Percentiles rank a stretch among this genome's conserved stretches.
These are phyloP conservation scores for Chaetoceros muelleri DNA, from an alignment of 108 stramenopile species.

Conservation along the genomic window DNA sequence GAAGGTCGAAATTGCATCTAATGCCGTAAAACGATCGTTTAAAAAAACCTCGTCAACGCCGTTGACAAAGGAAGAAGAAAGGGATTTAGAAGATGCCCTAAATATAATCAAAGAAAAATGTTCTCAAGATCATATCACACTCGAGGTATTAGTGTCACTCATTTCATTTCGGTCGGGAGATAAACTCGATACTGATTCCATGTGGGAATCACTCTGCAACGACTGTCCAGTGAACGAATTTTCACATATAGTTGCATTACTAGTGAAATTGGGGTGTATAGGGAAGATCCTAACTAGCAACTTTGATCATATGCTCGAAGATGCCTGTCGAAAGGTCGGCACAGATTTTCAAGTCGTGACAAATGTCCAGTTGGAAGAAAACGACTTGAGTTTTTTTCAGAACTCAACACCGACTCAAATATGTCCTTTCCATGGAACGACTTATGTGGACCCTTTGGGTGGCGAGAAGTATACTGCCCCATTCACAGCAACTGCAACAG, in stretches of 20 bases:
- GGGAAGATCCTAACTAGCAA: neutral
- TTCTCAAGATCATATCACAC: neutral
- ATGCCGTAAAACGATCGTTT: neutral
- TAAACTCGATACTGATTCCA: neutral
- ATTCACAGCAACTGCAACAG: neutral
- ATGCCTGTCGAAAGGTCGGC: neutral
- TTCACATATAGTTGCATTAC: neutral
- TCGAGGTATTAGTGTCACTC: neutral
- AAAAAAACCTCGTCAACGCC: neutral
- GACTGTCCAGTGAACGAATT: neutral
- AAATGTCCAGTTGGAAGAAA: neutral
- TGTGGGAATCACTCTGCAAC: neutral
- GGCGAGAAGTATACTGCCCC: neutral
- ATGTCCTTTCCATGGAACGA: neutral
- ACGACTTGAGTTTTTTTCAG: neutral
- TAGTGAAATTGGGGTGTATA: neutral
- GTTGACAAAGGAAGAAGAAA: neutral
- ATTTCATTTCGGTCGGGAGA: neutral
- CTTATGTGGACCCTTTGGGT: neutral
- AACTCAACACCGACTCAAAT: neutral
- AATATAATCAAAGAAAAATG: neutral
- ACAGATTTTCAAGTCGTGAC: neutral
- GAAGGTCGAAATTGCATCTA: neutral
- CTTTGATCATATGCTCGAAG: neutral
- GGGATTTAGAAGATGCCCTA: neutral